Percentiles rank a stretch among this genome's conserved stretches.
Evolutionary conservation across 2,329 filamentous ascomycete genomes (phyloP).

Genomic region (Acrocalymma vagum): DNA sequence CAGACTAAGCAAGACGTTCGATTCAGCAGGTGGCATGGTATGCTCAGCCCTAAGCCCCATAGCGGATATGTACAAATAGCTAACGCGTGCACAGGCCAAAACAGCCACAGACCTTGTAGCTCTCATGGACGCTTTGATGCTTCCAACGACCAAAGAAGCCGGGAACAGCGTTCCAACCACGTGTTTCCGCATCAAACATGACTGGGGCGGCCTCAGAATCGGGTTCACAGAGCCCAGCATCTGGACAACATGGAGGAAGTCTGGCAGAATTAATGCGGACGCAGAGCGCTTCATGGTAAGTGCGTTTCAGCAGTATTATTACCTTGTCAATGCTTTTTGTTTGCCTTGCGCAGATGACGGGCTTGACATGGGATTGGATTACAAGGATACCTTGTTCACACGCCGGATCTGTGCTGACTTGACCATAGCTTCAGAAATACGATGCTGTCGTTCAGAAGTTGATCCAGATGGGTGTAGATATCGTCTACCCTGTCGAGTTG

Average conservation of each 20-base stretch:
- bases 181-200: constrained; percentile 41
- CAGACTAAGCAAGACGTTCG: constrained; percentile 43
- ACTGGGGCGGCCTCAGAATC: constrained; percentile 41
- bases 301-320: constrained; percentile 7
- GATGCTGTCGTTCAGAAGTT: constrained; percentile 44
- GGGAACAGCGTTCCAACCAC: constrained; percentile 26
- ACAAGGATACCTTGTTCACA: no score
- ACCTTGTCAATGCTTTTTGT: constrained; percentile 2
- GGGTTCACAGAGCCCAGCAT: constrained; percentile 47
- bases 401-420: constrained; percentile 20
- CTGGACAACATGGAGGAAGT: constrained; percentile 45
- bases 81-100: constrained; percentile 32
- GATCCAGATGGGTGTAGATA: constrained; percentile 45
- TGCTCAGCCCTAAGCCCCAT: no score
- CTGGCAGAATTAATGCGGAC: constrained; percentile 43
- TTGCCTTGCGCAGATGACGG: constrained; percentile 5
- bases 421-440: constrained; percentile 42
- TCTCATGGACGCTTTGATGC: constrained; percentile 42
- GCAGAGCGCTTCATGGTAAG: constrained; percentile 48
- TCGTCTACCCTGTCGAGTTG: constrained; percentile 45
- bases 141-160: constrained; percentile 37
- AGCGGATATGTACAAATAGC: no score
- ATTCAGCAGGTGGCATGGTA: constrained; percentile 44
- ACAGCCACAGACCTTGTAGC: constrained; percentile 46
- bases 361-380: constrained; percentile 8